Evolutionary conservation across 192 early-diverging fungal species (phyloP).

Genomic region (Spizellomyces punctatus): DNA sequence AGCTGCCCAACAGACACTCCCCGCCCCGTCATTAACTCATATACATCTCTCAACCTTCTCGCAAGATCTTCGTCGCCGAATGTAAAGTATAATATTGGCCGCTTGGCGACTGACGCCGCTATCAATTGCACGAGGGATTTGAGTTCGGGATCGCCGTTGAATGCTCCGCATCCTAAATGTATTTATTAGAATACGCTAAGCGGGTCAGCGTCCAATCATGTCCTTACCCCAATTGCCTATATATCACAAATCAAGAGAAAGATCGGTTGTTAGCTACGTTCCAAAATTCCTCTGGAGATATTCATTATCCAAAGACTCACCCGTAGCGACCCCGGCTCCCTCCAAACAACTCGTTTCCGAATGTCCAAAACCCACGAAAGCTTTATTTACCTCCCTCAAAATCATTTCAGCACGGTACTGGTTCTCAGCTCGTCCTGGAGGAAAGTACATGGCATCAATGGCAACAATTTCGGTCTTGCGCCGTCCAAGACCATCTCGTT

Average conservation of each 20-base stretch:
- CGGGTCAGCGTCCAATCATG: neutral
- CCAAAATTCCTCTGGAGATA: no score
- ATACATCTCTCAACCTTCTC: slow-evolving; percentile 9
- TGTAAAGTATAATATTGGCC: slow-evolving; percentile 42
- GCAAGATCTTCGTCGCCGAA: slow-evolving; percentile 46
- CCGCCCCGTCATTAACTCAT: neutral
- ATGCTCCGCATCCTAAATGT: slow-evolving; percentile 52
- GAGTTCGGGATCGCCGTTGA: slow-evolving; percentile 48
- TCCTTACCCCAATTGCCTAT: slow-evolving; percentile 34
- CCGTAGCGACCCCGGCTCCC: slow-evolving; percentile 14
- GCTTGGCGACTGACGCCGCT: slow-evolving; percentile 37
- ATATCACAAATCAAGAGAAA: no score
- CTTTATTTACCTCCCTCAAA: slow-evolving; percentile 50
- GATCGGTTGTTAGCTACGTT: no score
- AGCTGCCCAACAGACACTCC: slow-evolving; percentile 6
- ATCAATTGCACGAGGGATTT: slow-evolving; percentile 52
- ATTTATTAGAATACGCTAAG: neutral
- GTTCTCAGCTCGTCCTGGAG: neutral
- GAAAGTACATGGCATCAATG: slow-evolving; percentile 9
- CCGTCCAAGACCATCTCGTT: slow-evolving; percentile 6
- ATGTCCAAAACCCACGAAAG: slow-evolving; percentile 43
- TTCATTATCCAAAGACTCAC: no score
- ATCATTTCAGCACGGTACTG: slow-evolving; percentile 30
- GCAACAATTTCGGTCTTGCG: slow-evolving; percentile 3
- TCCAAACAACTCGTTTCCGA: neutral